These are phyloP conservation scores for Fistulifera pelliculosa DNA, from an alignment of 108 stramenopile species.

Conservation along the genomic window DNA sequence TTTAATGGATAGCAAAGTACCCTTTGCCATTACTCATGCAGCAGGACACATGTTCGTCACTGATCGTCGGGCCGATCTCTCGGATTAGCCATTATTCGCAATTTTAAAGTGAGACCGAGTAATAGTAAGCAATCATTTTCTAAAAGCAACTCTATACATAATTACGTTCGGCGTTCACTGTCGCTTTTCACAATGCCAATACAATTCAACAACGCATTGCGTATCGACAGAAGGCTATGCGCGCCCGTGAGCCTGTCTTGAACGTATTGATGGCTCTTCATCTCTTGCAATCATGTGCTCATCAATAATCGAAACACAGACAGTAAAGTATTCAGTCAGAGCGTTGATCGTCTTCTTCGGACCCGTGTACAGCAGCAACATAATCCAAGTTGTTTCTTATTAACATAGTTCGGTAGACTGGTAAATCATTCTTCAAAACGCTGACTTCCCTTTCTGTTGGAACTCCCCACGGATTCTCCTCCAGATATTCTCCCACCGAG, in stretches of 20 bases:
- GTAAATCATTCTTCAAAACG: constrained; percentile 60
- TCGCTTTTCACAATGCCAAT: no score
- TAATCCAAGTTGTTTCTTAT: constrained; percentile 21
- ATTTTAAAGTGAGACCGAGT: no score
- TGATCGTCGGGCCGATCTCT: constrained; percentile 45
- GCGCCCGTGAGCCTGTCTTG: no score
- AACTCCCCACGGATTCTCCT: constrained; percentile 59
- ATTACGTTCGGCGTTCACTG: no score
- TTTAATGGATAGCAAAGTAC: constrained; percentile 53
- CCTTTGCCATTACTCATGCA: constrained; percentile 76
- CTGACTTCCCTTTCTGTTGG: constrained; percentile 85
- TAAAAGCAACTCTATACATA: no score
- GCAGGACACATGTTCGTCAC: constrained; percentile 93
- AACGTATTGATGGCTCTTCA: no score
- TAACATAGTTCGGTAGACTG: constrained; percentile 67
- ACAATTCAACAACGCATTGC: no score
- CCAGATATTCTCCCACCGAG: constrained; percentile 35
- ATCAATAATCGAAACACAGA: not conserved
- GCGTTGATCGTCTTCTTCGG: not conserved
- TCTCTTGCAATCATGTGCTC: not conserved
- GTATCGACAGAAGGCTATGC: no score
- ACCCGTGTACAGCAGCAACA: not conserved
- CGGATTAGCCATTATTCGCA: constrained; percentile 8
- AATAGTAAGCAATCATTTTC: no score
- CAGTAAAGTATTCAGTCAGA: not conserved